Evolutionary conservation across 495 filamentous ascomycete genomes (phyloP).

Genomic region (Penicillium silybi): DNA sequence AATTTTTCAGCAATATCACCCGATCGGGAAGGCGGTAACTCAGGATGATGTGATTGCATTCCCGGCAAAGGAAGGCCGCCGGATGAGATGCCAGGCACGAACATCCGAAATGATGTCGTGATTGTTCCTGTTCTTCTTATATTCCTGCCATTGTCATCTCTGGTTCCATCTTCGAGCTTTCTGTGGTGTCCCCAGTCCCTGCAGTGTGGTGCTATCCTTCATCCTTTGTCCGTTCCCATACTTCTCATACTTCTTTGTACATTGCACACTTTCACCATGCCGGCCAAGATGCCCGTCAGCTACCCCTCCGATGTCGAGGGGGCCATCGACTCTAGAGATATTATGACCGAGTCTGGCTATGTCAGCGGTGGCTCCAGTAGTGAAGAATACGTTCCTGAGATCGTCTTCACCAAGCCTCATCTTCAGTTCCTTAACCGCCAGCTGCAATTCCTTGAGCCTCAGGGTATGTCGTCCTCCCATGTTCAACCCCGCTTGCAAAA

Average conservation of each 20-base stretch:
- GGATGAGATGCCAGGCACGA: conserved; percentile 26
- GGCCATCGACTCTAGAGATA: conserved; percentile 31
- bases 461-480: conserved; percentile 45
- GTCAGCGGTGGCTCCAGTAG: conserved; percentile 69
- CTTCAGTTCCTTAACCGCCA: conserved; percentile 86
- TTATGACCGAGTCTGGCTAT: conserved; percentile 78
- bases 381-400: conserved; percentile 61
- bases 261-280: conserved; percentile 31
- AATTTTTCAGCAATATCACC: conserved; percentile 12
- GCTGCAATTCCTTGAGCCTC: conserved; percentile 73
- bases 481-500: conserved; percentile 8
- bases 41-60: conserved; percentile 33
- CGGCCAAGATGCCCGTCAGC: conserved; percentile 35
- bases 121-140: conserved; percentile 29
- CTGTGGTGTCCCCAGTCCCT: conserved; percentile 10
- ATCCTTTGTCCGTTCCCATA: not conserved
- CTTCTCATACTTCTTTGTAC: not conserved
- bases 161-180: conserved; percentile 18
- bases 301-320: conserved; percentile 40
- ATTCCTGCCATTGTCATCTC: conserved; percentile 29
- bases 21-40: conserved; percentile 31
- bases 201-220: conserved; percentile 4
- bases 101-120: conserved; percentile 32
- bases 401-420: conserved; percentile 86
- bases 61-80: conserved; percentile 18